Evolutionary conservation across 1,139 yeast genomes (phyloP), one percentile per base, ranked within the genome.

Genomic region (Oligophagozyma castellii): DNA sequence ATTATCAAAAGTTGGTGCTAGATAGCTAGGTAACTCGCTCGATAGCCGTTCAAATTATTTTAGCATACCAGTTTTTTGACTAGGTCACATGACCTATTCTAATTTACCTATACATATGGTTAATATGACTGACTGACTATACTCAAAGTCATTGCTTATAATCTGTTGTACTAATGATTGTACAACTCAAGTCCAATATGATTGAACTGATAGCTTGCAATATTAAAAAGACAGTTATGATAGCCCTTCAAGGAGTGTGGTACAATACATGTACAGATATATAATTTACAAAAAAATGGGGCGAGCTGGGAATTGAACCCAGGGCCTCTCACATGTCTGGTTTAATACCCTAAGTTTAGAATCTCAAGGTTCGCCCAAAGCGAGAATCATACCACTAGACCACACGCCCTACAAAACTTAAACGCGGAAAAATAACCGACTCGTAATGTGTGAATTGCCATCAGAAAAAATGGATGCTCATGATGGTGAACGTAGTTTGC

Each of bases 301-400:
- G 31, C 31, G 31, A 29, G 31, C 31, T 29, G 31, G 31, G 31
- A 29, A 29, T 29, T 29, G 31, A 29, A 29, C 31, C 31, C 31
- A 29, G 31, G 31, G 31, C 31, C 31, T 29, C 31, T 29, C 31
- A 28, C 31, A 29, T 29, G 25, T 23, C 25, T 29, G 28, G 19
- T 23, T 16, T 29, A 16, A 16, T 26, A n/a, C 14, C 12, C 28
- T 10, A 15, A 15, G 13, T 12, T 14, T 29, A 13, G 5, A n/a
- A n/a, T n/a, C 13, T 22, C 23, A 20, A n/a, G 13, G 11, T 19
- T 21, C 28, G 25, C 31, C 31, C 31, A 29, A 29, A 29, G 31
- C 31, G 31, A 29, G 31, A 29, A 29, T 29, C 31, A 29, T 29
- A 29, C 31, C 31, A 29, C 31, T 29, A 29, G 31, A 29, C 31